Evolutionary conservation across 805 yeast species (phyloP), one percentile per base, ranked within the genome.

Genomic region (Candida multigemmis): DNA sequence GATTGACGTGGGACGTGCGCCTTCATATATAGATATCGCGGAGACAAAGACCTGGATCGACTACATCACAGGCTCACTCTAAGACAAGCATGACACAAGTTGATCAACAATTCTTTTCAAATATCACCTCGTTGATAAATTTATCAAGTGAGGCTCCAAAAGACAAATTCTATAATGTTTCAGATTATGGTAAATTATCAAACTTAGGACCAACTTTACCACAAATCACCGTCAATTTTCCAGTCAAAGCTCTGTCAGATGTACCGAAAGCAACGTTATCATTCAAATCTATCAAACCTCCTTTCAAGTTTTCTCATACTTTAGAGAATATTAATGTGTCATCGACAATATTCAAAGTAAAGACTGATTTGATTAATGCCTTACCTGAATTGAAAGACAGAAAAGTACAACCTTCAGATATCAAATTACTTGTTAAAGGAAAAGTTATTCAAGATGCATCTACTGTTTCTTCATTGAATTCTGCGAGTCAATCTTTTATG

Each of bases 211-310:
- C 73, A 7, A 54, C 68, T 14, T 56, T 74, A 22, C 77, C 78
- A 24, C 48, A 60, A 12, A 40, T 70, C 21, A 56, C 57, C 26
- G 56, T 32, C 16, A 38, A 42, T 1, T 61, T 51, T 38, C 66
- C 57, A 38, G 31, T 28, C 8, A 14, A 18, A 10, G 24, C n/a
- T 7, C 28, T 30, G 8, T 12, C 21, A 10, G 13, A 11, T 13
- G 34, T 33, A 22, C 20, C 18, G 19, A 29, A 35, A 24, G 39
- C 56, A 26, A 42, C 37, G 13, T 40, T 65, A 26, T 37, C 45
- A 12, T 61, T 83, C 45, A 78, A 77, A 49, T 78, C 87, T 16
- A 68, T 84, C 29, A 74, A 76, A 40, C 71, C 78, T 4, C 94
- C 94, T 5, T 52, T 38, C 43, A 81, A 76, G 44, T 79, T 82